These are phyloP conservation scores for Gracilaria gracilis DNA, from an alignment of 23 red algal species.

Conservation along the genomic window DNA sequence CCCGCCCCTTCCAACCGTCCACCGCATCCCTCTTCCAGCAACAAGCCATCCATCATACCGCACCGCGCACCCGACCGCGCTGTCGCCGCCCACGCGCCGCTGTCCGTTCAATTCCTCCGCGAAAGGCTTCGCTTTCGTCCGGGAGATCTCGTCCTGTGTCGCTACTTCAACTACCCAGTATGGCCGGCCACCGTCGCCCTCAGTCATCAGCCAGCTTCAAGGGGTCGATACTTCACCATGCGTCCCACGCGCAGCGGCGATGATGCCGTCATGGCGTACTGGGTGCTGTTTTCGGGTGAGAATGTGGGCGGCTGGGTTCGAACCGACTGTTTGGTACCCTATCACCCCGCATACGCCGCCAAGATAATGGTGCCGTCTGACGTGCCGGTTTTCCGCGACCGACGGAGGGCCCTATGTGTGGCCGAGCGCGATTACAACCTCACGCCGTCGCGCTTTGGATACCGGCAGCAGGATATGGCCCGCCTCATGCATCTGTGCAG, in stretches of 20 bases:
- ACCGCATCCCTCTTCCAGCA: neutral
- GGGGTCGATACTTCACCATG: slow-evolving; percentile 37
- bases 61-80: neutral
- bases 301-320: slow-evolving; percentile 23
- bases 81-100: neutral
- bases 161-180: slow-evolving; percentile 30
- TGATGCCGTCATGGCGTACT: slow-evolving; percentile 31
- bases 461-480: neutral
- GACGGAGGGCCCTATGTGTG: neutral
- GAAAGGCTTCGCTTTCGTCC: neutral
- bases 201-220: neutral
- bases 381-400: neutral
- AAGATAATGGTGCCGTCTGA: neutral
- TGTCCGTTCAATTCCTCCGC: neutral
- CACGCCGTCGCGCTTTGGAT: neutral
- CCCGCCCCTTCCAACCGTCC: neutral
- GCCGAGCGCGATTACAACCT: neutral
- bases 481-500: neutral
- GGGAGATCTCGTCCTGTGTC: slow-evolving; percentile 19
- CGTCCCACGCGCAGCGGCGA: slow-evolving; percentile 2
- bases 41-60: neutral
- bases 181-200: slow-evolving; percentile 6
- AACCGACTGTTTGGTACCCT: slow-evolving; percentile 13
- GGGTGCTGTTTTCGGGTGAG: slow-evolving; percentile 21
- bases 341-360: slow-evolving; percentile 3